Conservation (phyloP, 371 early-diverging fungal genomes). For the Apophysomyces sp. region DNA sequence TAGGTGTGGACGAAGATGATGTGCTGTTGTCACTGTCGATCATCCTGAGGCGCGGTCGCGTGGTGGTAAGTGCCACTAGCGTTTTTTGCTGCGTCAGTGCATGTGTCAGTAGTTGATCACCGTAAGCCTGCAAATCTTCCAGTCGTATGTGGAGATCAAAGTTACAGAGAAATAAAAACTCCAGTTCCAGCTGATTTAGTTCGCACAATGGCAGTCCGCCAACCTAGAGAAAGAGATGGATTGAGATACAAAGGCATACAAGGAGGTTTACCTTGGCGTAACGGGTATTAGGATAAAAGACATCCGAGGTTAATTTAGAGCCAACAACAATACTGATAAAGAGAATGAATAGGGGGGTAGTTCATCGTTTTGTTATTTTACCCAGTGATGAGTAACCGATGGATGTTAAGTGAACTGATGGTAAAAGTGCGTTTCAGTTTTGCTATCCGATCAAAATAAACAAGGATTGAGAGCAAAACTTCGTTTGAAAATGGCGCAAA, state of each 20-base stretch:
- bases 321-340: constrained; percentile 67
- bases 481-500: constrained; percentile 80
- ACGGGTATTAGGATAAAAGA: constrained; percentile 78
- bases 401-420: constrained; percentile 76
- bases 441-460: constrained; percentile 87
- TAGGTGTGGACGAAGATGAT: not conserved
- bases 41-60: not conserved
- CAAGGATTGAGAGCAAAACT: constrained; percentile 70
- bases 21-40: not conserved
- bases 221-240: constrained; percentile 59
- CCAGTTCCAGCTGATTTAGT: constrained; percentile 86
- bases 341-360: not conserved
- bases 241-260: not conserved
- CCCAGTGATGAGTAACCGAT: constrained; percentile 78
- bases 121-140: constrained; percentile 72
- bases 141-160: constrained; percentile 77
- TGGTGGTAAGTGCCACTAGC: not conserved
- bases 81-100: constrained; percentile 13
- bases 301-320: constrained; percentile 82
- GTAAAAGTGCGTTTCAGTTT: constrained; percentile 45
- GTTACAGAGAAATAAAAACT: constrained; percentile 81
- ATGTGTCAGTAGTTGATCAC: constrained; percentile 50
- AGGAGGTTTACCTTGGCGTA: constrained; percentile 62
- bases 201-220: constrained; percentile 85
- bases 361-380: not conserved